phyloP scores from a whole-genome alignment of 129 eudicot genomes.

The Arctium minus region DNA sequence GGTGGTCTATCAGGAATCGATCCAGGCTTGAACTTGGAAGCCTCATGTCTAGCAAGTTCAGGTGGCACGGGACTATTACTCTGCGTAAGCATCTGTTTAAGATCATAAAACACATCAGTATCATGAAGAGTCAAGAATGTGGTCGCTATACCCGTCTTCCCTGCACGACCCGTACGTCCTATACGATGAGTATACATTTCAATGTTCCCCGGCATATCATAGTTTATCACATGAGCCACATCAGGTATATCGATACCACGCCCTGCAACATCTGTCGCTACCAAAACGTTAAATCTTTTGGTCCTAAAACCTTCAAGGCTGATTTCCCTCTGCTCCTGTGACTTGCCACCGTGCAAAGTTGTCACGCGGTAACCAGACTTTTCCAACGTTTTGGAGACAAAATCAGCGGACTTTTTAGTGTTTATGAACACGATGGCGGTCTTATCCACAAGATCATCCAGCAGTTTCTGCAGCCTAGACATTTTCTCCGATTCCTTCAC shows the following conservation, averaged over 20 bases:
- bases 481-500: slow-evolving; percentile 49
- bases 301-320: slow-evolving; percentile 62
- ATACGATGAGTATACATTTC: slow-evolving; percentile 62
- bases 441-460: slow-evolving; percentile 50
- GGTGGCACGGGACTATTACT: slow-evolving; percentile 56
- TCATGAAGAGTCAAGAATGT: slow-evolving; percentile 56
- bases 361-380: slow-evolving; percentile 51
- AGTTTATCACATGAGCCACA: slow-evolving; percentile 60
- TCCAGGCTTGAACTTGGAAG: slow-evolving; percentile 60
- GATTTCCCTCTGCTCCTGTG: slow-evolving; percentile 61
- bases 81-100: slow-evolving; percentile 62
- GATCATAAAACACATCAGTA: slow-evolving; percentile 55
- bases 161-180: slow-evolving; percentile 63
- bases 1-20: slow-evolving; percentile 65
- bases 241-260: slow-evolving; percentile 66
- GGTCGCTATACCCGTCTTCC: slow-evolving; percentile 60
- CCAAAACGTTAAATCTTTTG: slow-evolving; percentile 50
- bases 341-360: slow-evolving; percentile 60
- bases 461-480: slow-evolving; percentile 36
- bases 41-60: slow-evolving; percentile 64
- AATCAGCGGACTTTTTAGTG: slow-evolving; percentile 46
- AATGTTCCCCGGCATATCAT: slow-evolving; percentile 58
- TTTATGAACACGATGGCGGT: slow-evolving; percentile 59
- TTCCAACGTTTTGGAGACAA: slow-evolving; percentile 41
- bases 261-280: slow-evolving; percentile 60